A percentile compares a stretch with the other conserved stretches of the same genome.
These are phyloP conservation scores for Neurospora sp. DNA, from an alignment of 495 filamentous ascomycete species.

Conservation along the genomic window DNA sequence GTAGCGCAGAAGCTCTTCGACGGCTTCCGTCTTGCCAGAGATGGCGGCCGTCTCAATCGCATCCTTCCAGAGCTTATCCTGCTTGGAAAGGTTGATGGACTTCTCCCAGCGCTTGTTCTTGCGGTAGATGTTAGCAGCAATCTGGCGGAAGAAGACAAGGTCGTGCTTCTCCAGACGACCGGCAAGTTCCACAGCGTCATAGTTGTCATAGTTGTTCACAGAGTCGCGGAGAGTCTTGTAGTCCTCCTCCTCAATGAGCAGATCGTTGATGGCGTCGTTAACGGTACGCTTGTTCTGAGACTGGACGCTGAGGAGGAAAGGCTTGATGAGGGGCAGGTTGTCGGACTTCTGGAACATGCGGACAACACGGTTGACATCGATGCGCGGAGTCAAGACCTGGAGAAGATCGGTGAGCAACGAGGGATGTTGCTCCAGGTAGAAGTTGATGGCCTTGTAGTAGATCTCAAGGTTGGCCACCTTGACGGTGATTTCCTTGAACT, in stretches of 20 bases:
- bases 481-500: slow-evolving; percentile 97
- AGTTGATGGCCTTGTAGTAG: slow-evolving; percentile 95
- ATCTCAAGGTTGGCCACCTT: slow-evolving; percentile 99
- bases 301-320: slow-evolving; percentile 95
- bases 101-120: slow-evolving; percentile 99
- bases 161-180: slow-evolving; percentile 92
- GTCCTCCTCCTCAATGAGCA: slow-evolving; percentile 97
- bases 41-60: slow-evolving; percentile 98
- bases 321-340: slow-evolving; percentile 97
- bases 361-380: slow-evolving; percentile 97
- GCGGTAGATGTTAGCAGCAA: slow-evolving; percentile 95
- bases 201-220: slow-evolving; percentile 98
- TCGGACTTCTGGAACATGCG: slow-evolving; percentile 98
- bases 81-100: slow-evolving; percentile 96
- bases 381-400: slow-evolving; percentile 79
- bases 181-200: slow-evolving; percentile 91
- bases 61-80: slow-evolving; percentile 99
- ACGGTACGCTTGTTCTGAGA: slow-evolving; percentile 95
- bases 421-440: slow-evolving; percentile 96
- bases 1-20: slow-evolving; percentile 91
- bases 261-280: slow-evolving; percentile 96
- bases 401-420: slow-evolving; percentile 91
- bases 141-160: slow-evolving; percentile 98
- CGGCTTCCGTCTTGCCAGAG: slow-evolving; percentile 79
- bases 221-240: slow-evolving; percentile 98